Evolutionary conservation across 345 rosid species (phyloP).

Genomic region (Rhodomyrtus tomentosa): DNA sequence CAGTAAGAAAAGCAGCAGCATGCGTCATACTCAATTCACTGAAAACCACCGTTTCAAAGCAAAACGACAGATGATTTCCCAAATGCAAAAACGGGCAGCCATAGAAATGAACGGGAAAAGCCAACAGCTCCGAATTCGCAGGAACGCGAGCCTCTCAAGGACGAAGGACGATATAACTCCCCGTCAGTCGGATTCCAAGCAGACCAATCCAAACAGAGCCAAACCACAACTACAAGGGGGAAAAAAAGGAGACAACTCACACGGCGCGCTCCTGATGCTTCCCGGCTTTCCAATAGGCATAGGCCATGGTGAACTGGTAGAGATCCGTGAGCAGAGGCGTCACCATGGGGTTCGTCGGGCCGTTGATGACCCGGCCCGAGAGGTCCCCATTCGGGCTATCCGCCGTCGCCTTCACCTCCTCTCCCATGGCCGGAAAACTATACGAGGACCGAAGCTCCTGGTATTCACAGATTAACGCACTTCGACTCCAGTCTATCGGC

Average conservation of each 20-base stretch:
- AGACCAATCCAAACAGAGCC: not conserved
- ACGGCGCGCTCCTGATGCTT: conserved; percentile 79
- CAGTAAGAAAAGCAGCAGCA: not conserved
- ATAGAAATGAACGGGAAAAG: not conserved
- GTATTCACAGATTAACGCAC: not conserved
- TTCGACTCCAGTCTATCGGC: not conserved
- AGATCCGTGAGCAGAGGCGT: conserved; percentile 95
- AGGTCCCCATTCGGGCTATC: conserved; percentile 13
- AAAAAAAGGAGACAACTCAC: conserved; percentile 19
- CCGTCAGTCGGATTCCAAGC: not conserved
- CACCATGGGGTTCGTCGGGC: conserved; percentile 90
- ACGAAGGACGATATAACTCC: not conserved
- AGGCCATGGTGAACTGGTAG: conserved; percentile 97
- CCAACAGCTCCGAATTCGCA: not conserved
- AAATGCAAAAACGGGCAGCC: not conserved
- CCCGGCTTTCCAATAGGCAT: conserved; percentile 96
- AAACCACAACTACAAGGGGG: not conserved
- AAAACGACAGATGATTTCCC: not conserved
- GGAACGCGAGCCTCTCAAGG: not conserved
- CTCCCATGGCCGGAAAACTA: not conserved
- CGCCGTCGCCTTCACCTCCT: conserved; percentile 13
- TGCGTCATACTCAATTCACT: not conserved
- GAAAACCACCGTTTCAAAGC: not conserved
- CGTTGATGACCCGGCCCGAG: conserved; percentile 27
- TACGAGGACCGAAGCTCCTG: not conserved